Base-by-base conservation (phyloP, 352 stramenopile genomes). In the Peronospora farinosa region DNA sequence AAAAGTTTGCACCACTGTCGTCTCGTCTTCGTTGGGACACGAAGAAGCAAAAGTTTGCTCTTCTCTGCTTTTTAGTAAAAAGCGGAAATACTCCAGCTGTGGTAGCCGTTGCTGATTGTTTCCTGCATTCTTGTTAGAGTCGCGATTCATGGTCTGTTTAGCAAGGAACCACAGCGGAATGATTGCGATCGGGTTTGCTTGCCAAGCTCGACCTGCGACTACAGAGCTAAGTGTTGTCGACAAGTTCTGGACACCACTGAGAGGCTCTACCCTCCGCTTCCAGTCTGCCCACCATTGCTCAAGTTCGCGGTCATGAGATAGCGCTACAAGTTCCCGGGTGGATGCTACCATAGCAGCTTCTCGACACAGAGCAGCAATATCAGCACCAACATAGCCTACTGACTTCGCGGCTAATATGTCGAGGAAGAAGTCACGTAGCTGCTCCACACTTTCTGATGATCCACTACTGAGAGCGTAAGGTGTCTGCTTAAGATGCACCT, bases 301-400 rank as follows among this genome's bases (percentile, higher is more conserved):
- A 5, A 86, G 54, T 15, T 86, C 74, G 7, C 54, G 57, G 43
- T 83, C 67, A 19, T 57, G 51, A 30, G 74, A 70, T 21, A 84
- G 41, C 11, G 66, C 67, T 12, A 89, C 76, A 42, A 89, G 71
- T 36, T 84, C 75, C 0, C 72, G 66, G 7, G 69, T 81, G 1
- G 78, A 86, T 7, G 80, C 78, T 5, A 88, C 51, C 10, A 82
- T 82, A 19, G 74, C 54, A 38, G 80, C 83, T 56, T 93, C 77
- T 5, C 83, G 74, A 56, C 79, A 91, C 16, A 93, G 38, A 36
- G 80, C 67, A 2, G 80, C 78, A 31, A 93, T 88, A 49, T 93
- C 83, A 3, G 83, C 83, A 25, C 83, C 83, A 15, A 93, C 83
- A 36, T 89, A 93, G 0, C 80, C 83, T 17, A 92, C 69, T 9